Percentiles rank a stretch among this genome's conserved stretches.
phyloP scores from a whole-genome alignment of 2,329 filamentous ascomycete genomes.

The Ceratocystis cacaofunesta region DNA sequence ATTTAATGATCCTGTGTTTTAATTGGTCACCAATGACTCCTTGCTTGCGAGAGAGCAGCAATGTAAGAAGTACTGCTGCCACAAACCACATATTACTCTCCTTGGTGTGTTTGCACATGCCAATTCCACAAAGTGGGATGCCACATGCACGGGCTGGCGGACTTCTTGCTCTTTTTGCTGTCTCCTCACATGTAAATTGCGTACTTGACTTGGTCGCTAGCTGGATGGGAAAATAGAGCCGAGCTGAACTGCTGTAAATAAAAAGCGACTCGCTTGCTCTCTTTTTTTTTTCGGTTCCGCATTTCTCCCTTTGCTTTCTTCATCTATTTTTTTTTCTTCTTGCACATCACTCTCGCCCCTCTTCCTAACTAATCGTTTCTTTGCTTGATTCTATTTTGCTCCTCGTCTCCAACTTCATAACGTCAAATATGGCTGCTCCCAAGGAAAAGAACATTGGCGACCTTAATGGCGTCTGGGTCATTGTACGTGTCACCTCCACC shows the following conservation, averaged over 20 bases:
- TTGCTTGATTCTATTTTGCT: background rate
- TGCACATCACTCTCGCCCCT: background rate
- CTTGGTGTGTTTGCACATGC: background rate
- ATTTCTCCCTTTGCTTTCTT: background rate
- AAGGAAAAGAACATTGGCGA: constrained; percentile 49
- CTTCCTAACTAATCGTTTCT: background rate
- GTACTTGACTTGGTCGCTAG: background rate
- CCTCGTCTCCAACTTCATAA: background rate
- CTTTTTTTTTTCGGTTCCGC: background rate
- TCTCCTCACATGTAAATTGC: background rate
- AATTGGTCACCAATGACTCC: no score
- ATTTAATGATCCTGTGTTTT: no score
- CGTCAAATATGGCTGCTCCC: constrained; percentile 53
- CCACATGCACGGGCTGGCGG: background rate
- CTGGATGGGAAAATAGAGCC: background rate
- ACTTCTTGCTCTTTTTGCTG: background rate
- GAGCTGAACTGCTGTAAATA: background rate
- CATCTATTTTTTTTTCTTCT: background rate
- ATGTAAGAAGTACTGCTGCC: background rate
- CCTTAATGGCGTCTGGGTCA: constrained; percentile 52
- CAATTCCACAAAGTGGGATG: background rate
- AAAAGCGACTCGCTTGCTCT: background rate
- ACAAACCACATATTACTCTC: background rate
- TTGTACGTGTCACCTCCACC: constrained; percentile 36
- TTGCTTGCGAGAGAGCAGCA: no score